A percentile compares a stretch with the other conserved stretches of the same genome.
These are phyloP conservation scores for Isatis tinctoria DNA, from an alignment of 345 rosid species.

Conservation along the genomic window DNA sequence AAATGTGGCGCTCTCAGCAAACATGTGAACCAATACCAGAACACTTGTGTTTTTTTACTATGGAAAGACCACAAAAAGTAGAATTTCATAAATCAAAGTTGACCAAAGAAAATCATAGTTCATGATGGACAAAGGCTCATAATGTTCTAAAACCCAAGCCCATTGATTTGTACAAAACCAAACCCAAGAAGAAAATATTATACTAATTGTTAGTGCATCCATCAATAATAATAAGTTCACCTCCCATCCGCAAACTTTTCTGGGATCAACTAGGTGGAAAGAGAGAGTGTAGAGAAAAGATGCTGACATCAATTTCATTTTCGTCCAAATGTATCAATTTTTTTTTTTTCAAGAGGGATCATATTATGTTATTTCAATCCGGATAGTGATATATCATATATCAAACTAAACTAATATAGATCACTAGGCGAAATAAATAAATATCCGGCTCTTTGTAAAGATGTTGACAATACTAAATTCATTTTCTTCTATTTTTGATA, in stretches of 20 bases:
- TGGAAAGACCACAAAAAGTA: no score
- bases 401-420: neutral
- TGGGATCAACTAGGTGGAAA: conserved; percentile 7
- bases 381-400: neutral
- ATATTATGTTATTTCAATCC: neutral
- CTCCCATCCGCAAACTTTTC: neutral
- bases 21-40: no score
- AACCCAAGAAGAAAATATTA: neutral
- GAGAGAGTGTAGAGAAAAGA: neutral
- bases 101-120: neutral
- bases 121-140: neutral
- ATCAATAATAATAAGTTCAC: neutral
- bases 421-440: neutral
- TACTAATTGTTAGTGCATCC: neutral
- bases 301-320: neutral
- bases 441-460: neutral
- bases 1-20: no score
- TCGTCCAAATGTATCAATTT: neutral
- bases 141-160: neutral
- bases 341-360: neutral
- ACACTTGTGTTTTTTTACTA: no score
- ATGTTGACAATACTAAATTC: neutral
- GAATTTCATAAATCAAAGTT: no score
- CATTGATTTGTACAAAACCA: neutral
- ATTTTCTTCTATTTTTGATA: neutral